Conservation (phyloP, 768 basidiomycete species). For the Neoboletus brunneissimus region DNA sequence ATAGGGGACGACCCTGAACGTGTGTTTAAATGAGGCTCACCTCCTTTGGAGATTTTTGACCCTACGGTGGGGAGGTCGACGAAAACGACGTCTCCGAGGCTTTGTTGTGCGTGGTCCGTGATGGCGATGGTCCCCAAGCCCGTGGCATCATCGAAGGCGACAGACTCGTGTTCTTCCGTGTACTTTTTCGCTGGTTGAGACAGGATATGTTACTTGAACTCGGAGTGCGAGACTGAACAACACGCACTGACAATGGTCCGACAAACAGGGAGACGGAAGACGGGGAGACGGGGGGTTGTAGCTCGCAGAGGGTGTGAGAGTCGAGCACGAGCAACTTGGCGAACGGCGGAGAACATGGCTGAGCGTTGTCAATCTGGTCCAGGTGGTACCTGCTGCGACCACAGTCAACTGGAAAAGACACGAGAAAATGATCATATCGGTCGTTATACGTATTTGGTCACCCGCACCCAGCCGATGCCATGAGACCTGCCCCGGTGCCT, state of each 20-base stretch:
- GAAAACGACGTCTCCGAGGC: slow-evolving; percentile 95
- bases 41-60: slow-evolving; percentile 62
- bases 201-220: neutral
- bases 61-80: slow-evolving; percentile 82
- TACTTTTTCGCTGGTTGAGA: slow-evolving; percentile 40
- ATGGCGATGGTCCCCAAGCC: slow-evolving; percentile 58
- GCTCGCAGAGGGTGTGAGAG: slow-evolving; percentile 4
- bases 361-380: neutral
- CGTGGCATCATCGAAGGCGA: slow-evolving; percentile 56
- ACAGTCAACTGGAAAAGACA: too few species aligned
- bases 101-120: slow-evolving; percentile 88
- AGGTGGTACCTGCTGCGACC: too few species aligned
- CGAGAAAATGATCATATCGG: too few species aligned
- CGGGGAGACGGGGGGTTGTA: neutral
- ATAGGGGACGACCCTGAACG: neutral
- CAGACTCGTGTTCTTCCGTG: slow-evolving; percentile 39
- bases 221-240: neutral
- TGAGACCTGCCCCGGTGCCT: neutral
- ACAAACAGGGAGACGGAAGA: slow-evolving; percentile 5
- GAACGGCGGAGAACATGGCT: slow-evolving; percentile 20
- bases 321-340: slow-evolving; percentile 15
- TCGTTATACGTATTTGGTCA: slow-evolving; percentile 25
- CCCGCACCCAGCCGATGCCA: slow-evolving; percentile 14
- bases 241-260: slow-evolving; percentile 30
- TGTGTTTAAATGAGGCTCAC: slow-evolving; percentile 44